These are phyloP conservation scores for Trichopus zeylanicus DNA, from an alignment of 116 monocot genomes.

Conservation along the genomic window DNA sequence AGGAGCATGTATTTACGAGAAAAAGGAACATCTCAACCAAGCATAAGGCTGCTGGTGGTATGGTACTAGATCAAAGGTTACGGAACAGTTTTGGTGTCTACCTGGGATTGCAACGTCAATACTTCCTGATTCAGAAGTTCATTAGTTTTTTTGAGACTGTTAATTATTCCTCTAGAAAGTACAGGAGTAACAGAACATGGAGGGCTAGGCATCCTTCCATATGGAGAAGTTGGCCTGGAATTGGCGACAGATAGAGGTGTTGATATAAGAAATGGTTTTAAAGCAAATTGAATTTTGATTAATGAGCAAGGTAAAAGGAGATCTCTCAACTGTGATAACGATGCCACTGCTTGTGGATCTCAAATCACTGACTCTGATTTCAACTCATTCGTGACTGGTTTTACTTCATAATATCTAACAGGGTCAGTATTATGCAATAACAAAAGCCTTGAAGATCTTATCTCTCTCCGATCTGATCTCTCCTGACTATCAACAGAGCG, in stretches of 20 bases:
- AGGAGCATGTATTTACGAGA: not conserved
- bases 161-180: constrained; percentile 20
- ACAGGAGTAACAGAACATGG: constrained; percentile 15
- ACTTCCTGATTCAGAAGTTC: constrained; percentile 41
- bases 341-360: constrained; percentile 22
- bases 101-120: constrained; percentile 29
- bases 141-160: constrained; percentile 36
- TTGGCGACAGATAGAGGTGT: constrained; percentile 12
- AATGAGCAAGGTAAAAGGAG: constrained; percentile 26
- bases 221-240: constrained; percentile 39
- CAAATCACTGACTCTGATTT: constrained; percentile 20
- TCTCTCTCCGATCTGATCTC: constrained; percentile 24
- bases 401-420: constrained; percentile 29
- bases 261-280: constrained; percentile 37
- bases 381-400: constrained; percentile 26
- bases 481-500: constrained; percentile 35
- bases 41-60: too few species aligned
- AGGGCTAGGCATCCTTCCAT: constrained; percentile 34
- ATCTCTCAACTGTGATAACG: constrained; percentile 34
- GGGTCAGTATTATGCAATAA: constrained; percentile 23
- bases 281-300: constrained; percentile 25
- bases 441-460: constrained; percentile 34
- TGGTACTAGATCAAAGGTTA: not conserved
- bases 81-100: not conserved
- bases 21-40: not conserved